These are phyloP conservation scores for Arthrobotrys musiformis DNA, from an alignment of 2,329 filamentous ascomycete species.

Conservation along the genomic window DNA sequence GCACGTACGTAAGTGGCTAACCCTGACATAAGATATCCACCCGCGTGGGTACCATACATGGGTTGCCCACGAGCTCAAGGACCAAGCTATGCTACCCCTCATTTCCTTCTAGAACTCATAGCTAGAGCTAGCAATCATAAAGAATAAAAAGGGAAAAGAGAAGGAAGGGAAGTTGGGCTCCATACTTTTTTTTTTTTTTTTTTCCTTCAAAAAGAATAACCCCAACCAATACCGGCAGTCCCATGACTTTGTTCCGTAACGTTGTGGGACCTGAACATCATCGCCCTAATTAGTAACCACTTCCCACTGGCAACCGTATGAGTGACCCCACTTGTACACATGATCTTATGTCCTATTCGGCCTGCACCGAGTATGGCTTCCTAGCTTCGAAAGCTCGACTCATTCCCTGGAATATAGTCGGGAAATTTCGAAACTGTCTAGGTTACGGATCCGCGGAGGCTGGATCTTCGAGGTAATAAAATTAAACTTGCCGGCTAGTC, in stretches of 20 bases:
- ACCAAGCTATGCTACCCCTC: not conserved
- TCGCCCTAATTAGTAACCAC: not conserved
- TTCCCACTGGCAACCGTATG: not conserved
- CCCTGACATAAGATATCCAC: not conserved
- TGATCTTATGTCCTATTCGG: not conserved
- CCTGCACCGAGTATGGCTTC: not conserved
- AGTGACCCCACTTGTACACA: slow-evolving; percentile 14
- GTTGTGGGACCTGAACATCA: slow-evolving; percentile 2
- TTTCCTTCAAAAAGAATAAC: not conserved
- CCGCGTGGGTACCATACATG: not conserved
- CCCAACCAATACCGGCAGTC: not conserved
- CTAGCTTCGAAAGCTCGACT: not conserved
- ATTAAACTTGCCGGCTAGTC: not conserved
- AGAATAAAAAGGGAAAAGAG: too few species aligned
- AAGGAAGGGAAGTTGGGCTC: too few species aligned
- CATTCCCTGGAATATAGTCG: not conserved
- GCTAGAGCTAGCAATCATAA: not conserved
- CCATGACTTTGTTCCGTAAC: slow-evolving; percentile 2
- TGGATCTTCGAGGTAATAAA: not conserved
- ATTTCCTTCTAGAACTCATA: not conserved
- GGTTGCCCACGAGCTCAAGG: slow-evolving; percentile 1
- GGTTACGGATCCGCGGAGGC: too few species aligned
- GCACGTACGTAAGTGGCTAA: not conserved
- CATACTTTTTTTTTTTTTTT: too few species aligned
- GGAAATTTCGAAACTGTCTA: not conserved